Evolutionary conservation across 164 flowering plant species (phyloP), one percentile per base, ranked within the genome.

Genomic region (Tetrastigma voinierianum): DNA sequence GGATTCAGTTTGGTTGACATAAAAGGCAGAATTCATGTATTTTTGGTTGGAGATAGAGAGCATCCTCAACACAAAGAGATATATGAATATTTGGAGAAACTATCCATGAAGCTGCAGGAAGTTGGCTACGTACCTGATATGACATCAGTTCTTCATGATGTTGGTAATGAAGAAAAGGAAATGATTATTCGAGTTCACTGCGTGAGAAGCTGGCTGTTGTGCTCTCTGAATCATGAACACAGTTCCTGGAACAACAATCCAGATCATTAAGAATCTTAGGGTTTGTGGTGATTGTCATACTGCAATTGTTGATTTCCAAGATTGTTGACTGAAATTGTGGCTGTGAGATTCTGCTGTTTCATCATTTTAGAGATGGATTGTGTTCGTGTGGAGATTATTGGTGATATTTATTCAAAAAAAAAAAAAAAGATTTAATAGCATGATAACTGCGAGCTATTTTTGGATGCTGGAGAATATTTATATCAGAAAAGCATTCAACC

Each of bases 161-260:
- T 90, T 43, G 89, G 84, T 64, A 75, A 81, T 43, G 95, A 90
- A 76, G 98, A 92, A 77, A 90, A 87, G 75, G 89, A 77, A 72
- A 81, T 86, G 78, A 62, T 64, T 3, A 56, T 88, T 24, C 73
- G 77, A 63, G 81, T 86, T 65, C 97, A 92, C 25, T 90, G 96
- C n/a, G n/a, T 65, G 96, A 92, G 83, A 92, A 88, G 68, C 73
- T 92, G 24, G 98, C 96, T 6, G 89, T 92, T 61, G 96, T 61
- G 96, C 85, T 13, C 88, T 82, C 77, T 95, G 90, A 53, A 70
- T 92, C 59, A 81, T 92, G 81, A 90, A 77, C 57, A 79, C 91
- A 19, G 70, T 69, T 58, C 86, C 89, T 71, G 91, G 95, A 20
- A 62, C 84, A 14, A 80, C 74, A 15, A 78, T 92, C 62, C 88